These are phyloP conservation scores for Eucalyptus cladocalyx DNA, from an alignment of 345 rosid genomes.

Conservation along the genomic window DNA sequence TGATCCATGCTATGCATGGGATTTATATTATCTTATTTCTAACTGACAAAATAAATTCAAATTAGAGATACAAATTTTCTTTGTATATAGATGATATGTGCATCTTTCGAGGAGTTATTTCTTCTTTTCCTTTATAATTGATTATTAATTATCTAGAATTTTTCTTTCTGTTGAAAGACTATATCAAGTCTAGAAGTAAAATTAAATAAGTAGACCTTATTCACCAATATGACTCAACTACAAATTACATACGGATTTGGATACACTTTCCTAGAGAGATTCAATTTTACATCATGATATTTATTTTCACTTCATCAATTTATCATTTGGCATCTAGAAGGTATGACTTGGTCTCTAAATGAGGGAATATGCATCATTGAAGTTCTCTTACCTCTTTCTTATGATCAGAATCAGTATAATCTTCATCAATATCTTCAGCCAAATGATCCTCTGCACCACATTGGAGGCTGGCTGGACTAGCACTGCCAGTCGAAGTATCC, in stretches of 20 bases:
- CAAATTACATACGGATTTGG: background rate
- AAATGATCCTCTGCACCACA: background rate
- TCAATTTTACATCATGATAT: background rate
- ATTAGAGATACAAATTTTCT: background rate
- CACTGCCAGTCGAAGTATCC: conserved; percentile 12
- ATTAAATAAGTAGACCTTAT: background rate
- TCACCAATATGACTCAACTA: background rate
- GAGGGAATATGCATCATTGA: background rate
- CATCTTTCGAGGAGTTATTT: background rate
- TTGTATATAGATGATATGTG: background rate
- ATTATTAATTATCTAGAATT: background rate
- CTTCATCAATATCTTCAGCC: conserved; percentile 13
- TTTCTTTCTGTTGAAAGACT: background rate
- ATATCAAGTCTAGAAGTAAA: background rate
- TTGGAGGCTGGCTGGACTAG: background rate
- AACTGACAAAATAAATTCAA: background rate
- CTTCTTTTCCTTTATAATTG: background rate
- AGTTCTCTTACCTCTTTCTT: conserved; percentile 22
- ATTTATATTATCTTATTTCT: background rate
- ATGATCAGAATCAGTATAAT: conserved; percentile 2
- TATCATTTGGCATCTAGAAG: background rate
- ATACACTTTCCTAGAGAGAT: background rate
- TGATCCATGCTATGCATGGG: background rate
- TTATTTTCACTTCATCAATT: background rate
- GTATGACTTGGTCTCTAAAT: background rate